Conservation (phyloP, 192 early-diverging fungal genomes). For the Piromyces finnis region DNA sequence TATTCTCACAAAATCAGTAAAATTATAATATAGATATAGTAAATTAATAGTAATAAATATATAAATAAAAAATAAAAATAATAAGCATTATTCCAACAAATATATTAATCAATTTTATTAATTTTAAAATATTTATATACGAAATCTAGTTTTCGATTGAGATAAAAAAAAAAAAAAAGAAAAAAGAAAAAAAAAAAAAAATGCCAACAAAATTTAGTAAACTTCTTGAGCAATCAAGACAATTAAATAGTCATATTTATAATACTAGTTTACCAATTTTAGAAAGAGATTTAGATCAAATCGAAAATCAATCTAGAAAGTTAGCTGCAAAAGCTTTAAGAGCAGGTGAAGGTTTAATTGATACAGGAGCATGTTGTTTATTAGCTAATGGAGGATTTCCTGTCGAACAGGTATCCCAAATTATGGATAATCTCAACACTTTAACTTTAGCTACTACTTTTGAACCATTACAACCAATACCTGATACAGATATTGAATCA, state of each 20-base stretch:
- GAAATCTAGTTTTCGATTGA: no score
- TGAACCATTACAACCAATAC: not conserved
- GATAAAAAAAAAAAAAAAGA: not conserved
- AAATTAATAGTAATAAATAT: no score
- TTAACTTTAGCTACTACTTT: not conserved
- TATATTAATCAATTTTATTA: no score
- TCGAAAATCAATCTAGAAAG: not conserved
- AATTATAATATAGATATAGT: no score
- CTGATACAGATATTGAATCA: not conserved
- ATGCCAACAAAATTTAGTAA: not conserved
- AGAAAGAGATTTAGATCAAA: not conserved
- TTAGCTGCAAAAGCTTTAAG: not conserved
- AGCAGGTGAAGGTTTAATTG: not conserved
- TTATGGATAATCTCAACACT: not conserved
- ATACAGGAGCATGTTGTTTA: not conserved
- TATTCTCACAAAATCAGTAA: no score
- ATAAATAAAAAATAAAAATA: no score
- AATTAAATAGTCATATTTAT: not conserved
- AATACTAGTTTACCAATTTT: not conserved
- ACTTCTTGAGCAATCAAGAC: not conserved
- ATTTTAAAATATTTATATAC: no score
- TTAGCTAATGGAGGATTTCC: not conserved
- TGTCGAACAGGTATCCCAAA: not conserved
- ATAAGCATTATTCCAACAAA: no score
- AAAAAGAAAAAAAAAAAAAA: not conserved